These are phyloP conservation scores for Xylaria sp. DNA, from an alignment of 2,329 filamentous ascomycete genomes.

Conservation along the genomic window DNA sequence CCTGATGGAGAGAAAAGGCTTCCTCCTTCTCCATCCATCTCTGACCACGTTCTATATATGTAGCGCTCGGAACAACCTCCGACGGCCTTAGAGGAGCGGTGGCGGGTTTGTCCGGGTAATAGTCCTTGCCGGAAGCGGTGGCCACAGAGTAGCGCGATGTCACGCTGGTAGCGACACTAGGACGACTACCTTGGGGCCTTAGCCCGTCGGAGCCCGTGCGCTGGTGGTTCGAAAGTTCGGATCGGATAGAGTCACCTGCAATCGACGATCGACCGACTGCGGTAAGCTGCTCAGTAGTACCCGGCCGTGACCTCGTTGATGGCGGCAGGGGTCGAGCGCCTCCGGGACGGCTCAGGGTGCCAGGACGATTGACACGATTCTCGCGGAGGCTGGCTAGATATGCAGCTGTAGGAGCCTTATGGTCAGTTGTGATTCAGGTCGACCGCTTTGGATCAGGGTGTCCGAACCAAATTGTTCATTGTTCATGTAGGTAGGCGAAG, in stretches of 20 bases:
- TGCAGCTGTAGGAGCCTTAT: conserved; percentile 47
- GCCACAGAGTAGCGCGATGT: conserved; percentile 62
- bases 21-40: conserved; percentile 87
- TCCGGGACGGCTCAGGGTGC: conserved; percentile 68
- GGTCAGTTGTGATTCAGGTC: conserved; percentile 31
- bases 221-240: conserved; percentile 51
- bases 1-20: conserved; percentile 73
- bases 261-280: conserved; percentile 47
- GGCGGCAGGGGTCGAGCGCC: conserved; percentile 74
- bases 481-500: conserved; percentile 72
- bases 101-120: conserved; percentile 59
- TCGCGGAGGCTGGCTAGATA: conserved; percentile 78
- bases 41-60: conserved; percentile 78
- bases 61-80: conserved; percentile 71
- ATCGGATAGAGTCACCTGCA: conserved; percentile 47
- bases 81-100: conserved; percentile 63
- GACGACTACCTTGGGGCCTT: conserved; percentile 51
- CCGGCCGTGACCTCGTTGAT: conserved; percentile 47
- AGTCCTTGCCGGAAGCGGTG: conserved; percentile 61
- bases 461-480: conserved; percentile 73
- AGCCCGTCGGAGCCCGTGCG: conserved; percentile 47
- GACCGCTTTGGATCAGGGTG: conserved; percentile 23
- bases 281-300: conserved; percentile 46
- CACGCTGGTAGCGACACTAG: conserved; percentile 60
- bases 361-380: conserved; percentile 70